These are phyloP conservation scores for Fusarium nelsonii DNA, from an alignment of 2,329 filamentous ascomycete genomes.

Conservation along the genomic window DNA sequence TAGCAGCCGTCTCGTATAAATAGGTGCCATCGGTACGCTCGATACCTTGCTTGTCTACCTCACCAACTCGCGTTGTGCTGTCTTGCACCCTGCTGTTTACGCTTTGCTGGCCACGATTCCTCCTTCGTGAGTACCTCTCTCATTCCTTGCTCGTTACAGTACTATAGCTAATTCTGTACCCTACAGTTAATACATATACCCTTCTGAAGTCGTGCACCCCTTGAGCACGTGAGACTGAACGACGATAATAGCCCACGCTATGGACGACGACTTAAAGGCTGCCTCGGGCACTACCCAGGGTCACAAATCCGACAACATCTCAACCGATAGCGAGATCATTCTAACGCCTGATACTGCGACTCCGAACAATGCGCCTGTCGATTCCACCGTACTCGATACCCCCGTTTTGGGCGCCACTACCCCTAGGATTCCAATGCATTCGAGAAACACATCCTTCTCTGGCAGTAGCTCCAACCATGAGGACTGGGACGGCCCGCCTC, in stretches of 20 bases:
- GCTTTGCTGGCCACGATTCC: not conserved
- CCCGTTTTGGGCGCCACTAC: slow-evolving; percentile 62
- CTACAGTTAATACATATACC: not conserved
- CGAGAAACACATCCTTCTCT: slow-evolving; percentile 85
- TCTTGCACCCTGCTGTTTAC: slow-evolving; percentile 16
- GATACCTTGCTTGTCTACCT: not conserved
- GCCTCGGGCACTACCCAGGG: slow-evolving; percentile 30
- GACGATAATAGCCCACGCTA: slow-evolving; percentile 3
- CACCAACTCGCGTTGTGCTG: slow-evolving; percentile 11
- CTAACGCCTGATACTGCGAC: slow-evolving; percentile 59
- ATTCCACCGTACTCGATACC: slow-evolving; percentile 61
- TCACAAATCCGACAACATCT: slow-evolving; percentile 44
- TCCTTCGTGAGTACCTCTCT: slow-evolving; percentile 13
- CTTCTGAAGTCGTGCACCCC: not conserved
- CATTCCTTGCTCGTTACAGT: not conserved
- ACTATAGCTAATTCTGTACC: not conserved
- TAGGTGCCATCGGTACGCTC: not conserved
- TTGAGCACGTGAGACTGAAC: slow-evolving; percentile 11
- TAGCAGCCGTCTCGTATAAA: slow-evolving; percentile 21
- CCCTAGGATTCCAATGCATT: slow-evolving; percentile 69
- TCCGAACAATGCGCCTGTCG: slow-evolving; percentile 58
- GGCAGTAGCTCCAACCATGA: slow-evolving; percentile 87
- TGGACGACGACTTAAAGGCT: slow-evolving; percentile 48
- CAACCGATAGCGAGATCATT: slow-evolving; percentile 54
- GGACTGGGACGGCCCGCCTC: slow-evolving; percentile 86